Base-by-base conservation (phyloP, 495 filamentous ascomycete species). In the Neurospora sp. region DNA sequence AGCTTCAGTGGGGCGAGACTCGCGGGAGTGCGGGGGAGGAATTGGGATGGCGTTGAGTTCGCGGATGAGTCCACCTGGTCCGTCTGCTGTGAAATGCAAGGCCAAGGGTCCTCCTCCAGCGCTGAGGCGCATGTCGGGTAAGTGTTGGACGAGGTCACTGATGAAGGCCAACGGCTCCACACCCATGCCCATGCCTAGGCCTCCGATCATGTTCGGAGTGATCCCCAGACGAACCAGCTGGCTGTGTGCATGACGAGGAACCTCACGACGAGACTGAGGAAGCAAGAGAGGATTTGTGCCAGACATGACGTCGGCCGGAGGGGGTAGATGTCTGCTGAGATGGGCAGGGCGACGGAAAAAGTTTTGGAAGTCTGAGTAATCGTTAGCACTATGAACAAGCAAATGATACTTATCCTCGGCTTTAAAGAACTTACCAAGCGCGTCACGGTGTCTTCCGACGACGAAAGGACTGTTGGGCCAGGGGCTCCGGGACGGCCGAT, bases 211-310 rank as follows among this genome's bases (percentile, higher is more conserved):
- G 22, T 72, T 71, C 6, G 76, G 74, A 14, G 79, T 79, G 44
- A 84, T 74, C 12, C 81, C 80, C 7, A 84, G 72, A n/a, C 81
- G 78, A 27, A 83, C 79, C 53, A 82, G 71, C n/a, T 77, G 71
- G 20, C 73, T 71, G 48, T 76, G 53, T 16, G 53, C 27, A 65
- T 69, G 35, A 73, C 77, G 12, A 82, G 85, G 27, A 79, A 77
- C 20, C 53, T 65, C 53, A 35, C 27, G 31, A 35, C 73, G 79
- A 18, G 76, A 35, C 35, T 79, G 77, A 40, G 82, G 82, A 53
- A 85, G 84, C 31, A 94, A 87, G 16, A 97, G 85, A 69, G 94
- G 94, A 77, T 97, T 97, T 65, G 53, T 65, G 18, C 53, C 53
- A 65, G 4, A 87, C 85, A 93, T 93, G 76, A 97, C 93, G 76